Conservation (phyloP, 345 rosid genomes). For the Pistacia atlantica region DNA sequence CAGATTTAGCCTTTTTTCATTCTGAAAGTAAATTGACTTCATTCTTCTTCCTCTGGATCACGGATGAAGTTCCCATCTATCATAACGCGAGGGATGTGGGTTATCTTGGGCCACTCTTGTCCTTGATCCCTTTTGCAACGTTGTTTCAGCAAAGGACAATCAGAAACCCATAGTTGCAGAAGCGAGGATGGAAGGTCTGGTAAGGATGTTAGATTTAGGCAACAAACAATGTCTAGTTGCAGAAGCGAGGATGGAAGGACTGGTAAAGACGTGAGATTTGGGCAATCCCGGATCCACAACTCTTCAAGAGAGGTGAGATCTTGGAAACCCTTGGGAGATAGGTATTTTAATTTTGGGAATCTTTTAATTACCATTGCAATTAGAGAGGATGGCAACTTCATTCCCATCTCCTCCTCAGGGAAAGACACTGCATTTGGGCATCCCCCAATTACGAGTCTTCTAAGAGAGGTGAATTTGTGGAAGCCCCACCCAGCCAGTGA, state of each 20-base stretch:
- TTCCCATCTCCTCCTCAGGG: background rate
- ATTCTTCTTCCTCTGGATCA: too few relatives aligned
- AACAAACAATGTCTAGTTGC: accelerated
- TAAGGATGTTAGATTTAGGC: background rate
- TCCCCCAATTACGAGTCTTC: slow-evolving; percentile 8
- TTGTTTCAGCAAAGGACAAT: background rate
- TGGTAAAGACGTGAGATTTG: background rate
- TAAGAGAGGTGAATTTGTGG: slow-evolving; percentile 15
- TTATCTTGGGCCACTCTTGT: background rate
- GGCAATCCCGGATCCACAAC: background rate
- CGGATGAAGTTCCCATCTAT: background rate
- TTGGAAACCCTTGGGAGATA: background rate
- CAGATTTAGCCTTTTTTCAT: too few relatives aligned
- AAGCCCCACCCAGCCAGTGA: slow-evolving; percentile 24
- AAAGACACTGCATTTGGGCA: slow-evolving; percentile 12
- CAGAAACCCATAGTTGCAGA: background rate
- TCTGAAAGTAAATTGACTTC: too few relatives aligned
- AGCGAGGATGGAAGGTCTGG: background rate
- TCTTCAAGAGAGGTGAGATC: background rate
- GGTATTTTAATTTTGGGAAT: background rate
- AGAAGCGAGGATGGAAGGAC: background rate
- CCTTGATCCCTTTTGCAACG: background rate
- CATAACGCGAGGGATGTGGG: background rate
- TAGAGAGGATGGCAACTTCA: background rate
- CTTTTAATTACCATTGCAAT: too few relatives aligned